Base-by-base conservation (phyloP, 2,329 filamentous ascomycete species). In the Aspergillus hiratsukae region DNA sequence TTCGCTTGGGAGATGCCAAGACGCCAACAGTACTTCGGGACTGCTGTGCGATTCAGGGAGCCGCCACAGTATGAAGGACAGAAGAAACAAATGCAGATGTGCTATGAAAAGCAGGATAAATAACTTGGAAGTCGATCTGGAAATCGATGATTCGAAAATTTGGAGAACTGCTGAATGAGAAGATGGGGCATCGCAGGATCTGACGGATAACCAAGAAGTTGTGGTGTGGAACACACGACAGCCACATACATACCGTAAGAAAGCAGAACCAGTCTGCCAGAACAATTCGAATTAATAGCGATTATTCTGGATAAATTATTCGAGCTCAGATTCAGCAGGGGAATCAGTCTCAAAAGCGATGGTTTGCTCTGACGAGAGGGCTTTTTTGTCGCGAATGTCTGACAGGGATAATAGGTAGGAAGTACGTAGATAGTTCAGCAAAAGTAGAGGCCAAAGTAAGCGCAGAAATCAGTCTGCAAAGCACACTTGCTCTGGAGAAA, bases 1-100 rank as follows among this genome's bases (percentile, higher is more conserved):
- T 69, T 72, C 68, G 70, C 68, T 71, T 71, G 66, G 62, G 57
- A 60, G 27, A 58, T 66, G 70, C 70, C 70, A 72, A 72, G 69
- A 66, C 65, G 49, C 58, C 57, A 63, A 61, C 49, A 64, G 56
- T 60, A 60, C 61, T 58, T 37, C 31, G 31, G 31, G 54, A 56
- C 37, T 59, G 63, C 55, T 54, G 53, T 53, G 60, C 54, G 49
- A 45, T 48, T 14, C 11, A 54, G 48, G 29, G 54, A 52, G 53
- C 53, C 45, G 58, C 51, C 51, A 58, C 29, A 57, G 51, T 53
- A 54, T 23, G 49, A 55, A 40, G 48, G 50, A 52, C 54, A 53
- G 45, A 29, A 41, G 43, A 48, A 48, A 49, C 48, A 48, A 49
- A 49, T 40, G 23, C 14, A 45, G 37, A n/a, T 19, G 37, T 41